Evolutionary conservation across 2,329 filamentous ascomycete genomes (phyloP), one percentile per base, ranked within the genome.

Genomic region (Sporothrix mexicana): DNA sequence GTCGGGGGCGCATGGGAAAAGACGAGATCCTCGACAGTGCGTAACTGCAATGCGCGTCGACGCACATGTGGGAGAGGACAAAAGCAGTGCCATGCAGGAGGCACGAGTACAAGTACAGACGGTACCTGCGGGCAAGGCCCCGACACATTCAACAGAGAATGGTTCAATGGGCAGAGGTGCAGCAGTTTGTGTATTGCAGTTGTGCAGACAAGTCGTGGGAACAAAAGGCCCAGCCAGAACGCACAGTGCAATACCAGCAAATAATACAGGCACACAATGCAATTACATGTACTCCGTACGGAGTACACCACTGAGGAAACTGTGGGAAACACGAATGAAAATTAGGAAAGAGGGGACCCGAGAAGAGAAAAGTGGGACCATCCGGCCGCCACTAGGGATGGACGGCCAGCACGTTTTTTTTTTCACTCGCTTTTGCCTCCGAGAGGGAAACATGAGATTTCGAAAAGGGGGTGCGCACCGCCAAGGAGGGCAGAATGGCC

Each of bases 381-480:
- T 36, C 51, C 55, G 70, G 59, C 71, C 71, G 73, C 73, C 75
- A 69, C 75, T 76, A 75, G 71, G 73, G 72, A 75, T 75, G 74
- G 75, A 75, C 53, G 75, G 75, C 61, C 62, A 76, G 75, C 75
- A 76, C 75, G 75, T 76, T 76, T 76, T 75, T n/a, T n/a, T 71
- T 69, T 72, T 30, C 12, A 25, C 66, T 70, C 59, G 43, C 30
- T 15, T 49, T 51, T 49, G 43, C 69, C 55, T 62, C 55, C 23
- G 69, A 53, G 20, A 20, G 25, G 36, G 55, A 57, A 53, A 45
- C 30, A 62, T 17, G 59, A 67, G 30, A 20, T 69, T 10, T 9
- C 17, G 64, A 71, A 73, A 59, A 68, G 73, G 70, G 70, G 17
- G 62, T 41, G 15, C 20, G 57, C 30, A 13, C 55, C 25, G 57